Evolutionary conservation across 2,329 filamentous ascomycete genomes (phyloP).

Genomic region (Trichoderma sp.): DNA sequence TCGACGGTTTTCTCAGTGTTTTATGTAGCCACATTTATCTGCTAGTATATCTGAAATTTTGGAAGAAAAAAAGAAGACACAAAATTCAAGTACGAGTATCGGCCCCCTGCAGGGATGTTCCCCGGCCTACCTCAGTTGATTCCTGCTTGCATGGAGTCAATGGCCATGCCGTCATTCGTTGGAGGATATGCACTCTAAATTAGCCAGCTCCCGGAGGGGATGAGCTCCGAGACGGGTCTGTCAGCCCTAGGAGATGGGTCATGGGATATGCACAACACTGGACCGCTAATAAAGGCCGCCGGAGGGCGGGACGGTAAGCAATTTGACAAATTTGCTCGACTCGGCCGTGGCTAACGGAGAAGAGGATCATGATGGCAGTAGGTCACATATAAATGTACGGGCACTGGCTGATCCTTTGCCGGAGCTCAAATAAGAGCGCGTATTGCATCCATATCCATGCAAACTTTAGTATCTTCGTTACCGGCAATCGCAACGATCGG

Average conservation of each 20-base stretch:
- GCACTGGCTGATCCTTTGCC: not conserved
- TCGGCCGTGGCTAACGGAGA: not conserved
- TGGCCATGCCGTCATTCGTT: slow-evolving; percentile 1
- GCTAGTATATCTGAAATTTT: not conserved
- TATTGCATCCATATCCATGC: not conserved
- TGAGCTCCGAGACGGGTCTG: not conserved
- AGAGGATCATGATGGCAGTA: not conserved
- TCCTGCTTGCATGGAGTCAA: not conserved
- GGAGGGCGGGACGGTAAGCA: not conserved
- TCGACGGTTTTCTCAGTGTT: not conserved
- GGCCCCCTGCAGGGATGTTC: not conserved
- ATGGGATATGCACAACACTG: slow-evolving; percentile 8
- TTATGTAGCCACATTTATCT: not conserved
- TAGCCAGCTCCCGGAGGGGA: not conserved
- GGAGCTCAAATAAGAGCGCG: not conserved
- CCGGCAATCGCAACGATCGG: not conserved
- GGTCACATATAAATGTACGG: not conserved
- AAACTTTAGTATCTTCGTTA: not conserved
- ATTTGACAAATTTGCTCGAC: not conserved
- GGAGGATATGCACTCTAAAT: not conserved
- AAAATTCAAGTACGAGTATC: not conserved
- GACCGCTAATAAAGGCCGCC: not conserved
- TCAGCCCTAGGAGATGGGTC: not conserved
- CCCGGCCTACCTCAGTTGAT: not conserved
- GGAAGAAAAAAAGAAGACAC: not conserved